Evolutionary conservation across 148 eudicot species (phyloP), one percentile per base, ranked within the genome.

Genomic region (Nepenthes gracilis): DNA sequence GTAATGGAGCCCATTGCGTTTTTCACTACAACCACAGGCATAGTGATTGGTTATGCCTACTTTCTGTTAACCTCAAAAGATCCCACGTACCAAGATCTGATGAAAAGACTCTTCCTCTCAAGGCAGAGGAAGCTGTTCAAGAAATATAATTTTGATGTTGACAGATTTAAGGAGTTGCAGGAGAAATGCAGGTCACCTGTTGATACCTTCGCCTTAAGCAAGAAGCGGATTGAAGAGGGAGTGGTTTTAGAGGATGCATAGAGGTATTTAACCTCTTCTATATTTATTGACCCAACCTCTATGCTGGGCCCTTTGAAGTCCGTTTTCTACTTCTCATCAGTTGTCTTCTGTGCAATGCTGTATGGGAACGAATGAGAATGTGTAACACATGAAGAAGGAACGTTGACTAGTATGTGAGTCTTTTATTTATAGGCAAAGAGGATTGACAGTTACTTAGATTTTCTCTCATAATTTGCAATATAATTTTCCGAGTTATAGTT

Each of bases 1-100:
- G 87, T 92, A 11, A 92, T 88, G 97, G 97, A 92, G 78, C 97
- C 97, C 0, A 77, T 92, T 55, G 90, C 96, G 9, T 85, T 92
- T 67, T 92, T 92, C 68, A 66, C 86, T 15, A 83, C 97, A 10
- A 61, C 93, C 35, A 45, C 90, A 0, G 96, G 96, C 45, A 61
- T 88, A 55, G 78, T 85, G 65, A 67, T 85, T 35, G 82, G 97
- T 67, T 87, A 92, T 68, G 81, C 86, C 34, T 92, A 87, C 76
- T 92, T 92, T 67, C 65, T 92, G 63, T 61, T 85, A 59, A 92
- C 97, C 37, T 83, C 97, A 4, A 81, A 80, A 74, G 97, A 87
- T 61, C 96, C 94, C 8, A 71, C 81, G 15, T 92, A 92, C 69
- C 83, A 82, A 76, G 98, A 92, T 67, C 49, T 92, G 68, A 76